Evolutionary conservation across 371 early-diverging fungal species (phyloP).

Genomic region (Mucor racemosus): DNA sequence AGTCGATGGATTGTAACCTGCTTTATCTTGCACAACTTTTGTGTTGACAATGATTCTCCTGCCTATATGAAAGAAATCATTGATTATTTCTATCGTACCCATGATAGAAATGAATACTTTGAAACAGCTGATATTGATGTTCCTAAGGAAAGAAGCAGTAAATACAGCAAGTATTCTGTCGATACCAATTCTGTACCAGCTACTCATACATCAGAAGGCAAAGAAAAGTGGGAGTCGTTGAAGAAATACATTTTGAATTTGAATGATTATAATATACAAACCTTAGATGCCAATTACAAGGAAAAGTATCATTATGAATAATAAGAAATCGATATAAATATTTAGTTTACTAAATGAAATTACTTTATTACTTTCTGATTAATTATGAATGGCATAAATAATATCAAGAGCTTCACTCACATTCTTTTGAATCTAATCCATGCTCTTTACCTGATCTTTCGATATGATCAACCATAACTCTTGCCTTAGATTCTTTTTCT

Average conservation of each 20-base stretch:
- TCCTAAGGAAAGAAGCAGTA: neutral
- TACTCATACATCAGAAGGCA: neutral
- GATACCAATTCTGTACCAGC: neutral
- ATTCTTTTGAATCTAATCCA: no score
- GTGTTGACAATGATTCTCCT: slow-evolving; percentile 24
- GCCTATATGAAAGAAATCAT: neutral
- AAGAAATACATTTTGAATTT: neutral
- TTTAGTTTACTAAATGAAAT: no score
- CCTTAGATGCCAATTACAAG: no score
- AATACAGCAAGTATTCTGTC: neutral
- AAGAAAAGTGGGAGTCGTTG: neutral
- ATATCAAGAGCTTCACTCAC: no score
- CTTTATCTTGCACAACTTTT: neutral
- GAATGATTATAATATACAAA: no score
- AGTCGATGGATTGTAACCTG: neutral
- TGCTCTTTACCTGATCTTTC: no score
- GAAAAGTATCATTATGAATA: no score
- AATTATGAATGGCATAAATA: no score
- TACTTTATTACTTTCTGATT: no score
- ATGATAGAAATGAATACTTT: neutral
- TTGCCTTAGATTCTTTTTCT: no score
- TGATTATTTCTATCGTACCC: neutral
- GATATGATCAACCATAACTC: no score
- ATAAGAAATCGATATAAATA: no score
- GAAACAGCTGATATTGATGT: neutral